Percentiles rank a stretch among this genome's conserved stretches.
These are phyloP conservation scores for Saccharomycopsis javanensis DNA, from an alignment of 805 yeast species.

Conservation along the genomic window DNA sequence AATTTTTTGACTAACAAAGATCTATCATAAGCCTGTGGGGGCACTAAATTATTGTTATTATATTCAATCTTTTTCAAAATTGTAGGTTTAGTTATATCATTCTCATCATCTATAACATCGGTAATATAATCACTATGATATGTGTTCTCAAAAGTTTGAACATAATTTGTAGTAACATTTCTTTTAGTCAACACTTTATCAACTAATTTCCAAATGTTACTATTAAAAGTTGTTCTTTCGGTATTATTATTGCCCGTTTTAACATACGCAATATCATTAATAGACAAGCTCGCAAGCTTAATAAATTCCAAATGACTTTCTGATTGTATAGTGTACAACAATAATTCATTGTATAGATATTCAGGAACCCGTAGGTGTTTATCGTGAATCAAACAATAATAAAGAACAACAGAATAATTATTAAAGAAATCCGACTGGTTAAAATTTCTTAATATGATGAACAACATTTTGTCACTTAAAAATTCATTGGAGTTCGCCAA, in stretches of 20 bases:
- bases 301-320: neutral
- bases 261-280: neutral
- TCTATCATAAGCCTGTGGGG: neutral
- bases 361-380: neutral
- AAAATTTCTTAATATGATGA: neutral
- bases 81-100: neutral
- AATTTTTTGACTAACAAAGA: neutral
- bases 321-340: neutral
- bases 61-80: neutral
- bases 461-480: neutral
- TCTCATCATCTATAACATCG: neutral
- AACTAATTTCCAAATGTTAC: neutral
- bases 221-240: neutral
- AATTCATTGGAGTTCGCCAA: conserved; percentile 1
- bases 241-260: neutral
- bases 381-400: neutral
- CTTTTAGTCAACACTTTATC: neutral
- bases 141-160: conserved; percentile 3
- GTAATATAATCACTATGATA: neutral
- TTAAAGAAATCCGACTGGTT: neutral
- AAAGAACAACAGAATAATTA: neutral
- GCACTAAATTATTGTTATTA: neutral
- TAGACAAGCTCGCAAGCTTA: neutral
- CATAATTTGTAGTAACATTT: conserved; percentile 1
- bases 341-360: neutral